phyloP scores from a whole-genome alignment of 2,329 filamentous ascomycete genomes.

The Dryadomyces quercus-mongolicae region DNA sequence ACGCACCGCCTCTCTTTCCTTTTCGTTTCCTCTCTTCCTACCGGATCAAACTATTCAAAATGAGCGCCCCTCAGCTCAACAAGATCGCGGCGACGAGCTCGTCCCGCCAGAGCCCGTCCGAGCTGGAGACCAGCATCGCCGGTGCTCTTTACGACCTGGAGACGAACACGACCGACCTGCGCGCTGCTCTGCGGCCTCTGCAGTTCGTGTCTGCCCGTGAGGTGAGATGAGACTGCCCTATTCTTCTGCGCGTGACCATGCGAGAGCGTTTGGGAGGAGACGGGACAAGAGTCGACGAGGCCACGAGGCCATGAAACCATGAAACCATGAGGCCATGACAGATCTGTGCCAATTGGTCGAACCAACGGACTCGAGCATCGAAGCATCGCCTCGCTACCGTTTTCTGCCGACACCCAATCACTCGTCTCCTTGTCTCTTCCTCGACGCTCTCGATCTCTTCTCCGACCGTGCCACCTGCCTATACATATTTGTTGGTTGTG shows the following conservation, averaged over 20 bases:
- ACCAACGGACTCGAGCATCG: too few species aligned
- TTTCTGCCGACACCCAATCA: too few species aligned
- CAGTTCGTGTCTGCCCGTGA: constrained; percentile 98
- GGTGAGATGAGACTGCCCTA: constrained; percentile 54
- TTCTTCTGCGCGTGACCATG: neutral
- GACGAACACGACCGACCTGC: constrained; percentile 98
- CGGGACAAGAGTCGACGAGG: neutral
- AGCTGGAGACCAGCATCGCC: constrained; percentile 95
- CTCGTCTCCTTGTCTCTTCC: neutral
- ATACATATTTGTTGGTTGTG: constrained; percentile 20
- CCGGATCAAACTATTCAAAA: constrained; percentile 19
- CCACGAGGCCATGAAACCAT: too few species aligned
- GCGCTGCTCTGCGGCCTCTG: constrained; percentile 88
- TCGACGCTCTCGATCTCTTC: neutral
- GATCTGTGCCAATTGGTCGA: too few species aligned
- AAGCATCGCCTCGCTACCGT: too few species aligned
- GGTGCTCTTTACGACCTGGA: constrained; percentile 97
- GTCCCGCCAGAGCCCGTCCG: constrained; percentile 88
- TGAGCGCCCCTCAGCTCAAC: constrained; percentile 65
- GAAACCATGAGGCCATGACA: too few species aligned
- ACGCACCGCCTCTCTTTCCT: neutral
- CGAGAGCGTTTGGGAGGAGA: neutral
- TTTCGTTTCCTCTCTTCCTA: neutral
- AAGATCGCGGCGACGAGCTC: constrained; percentile 98
- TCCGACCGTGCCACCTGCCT: neutral